Conservation (phyloP, 306 rosid genomes). For the Gastrolobium bilobum region DNA sequence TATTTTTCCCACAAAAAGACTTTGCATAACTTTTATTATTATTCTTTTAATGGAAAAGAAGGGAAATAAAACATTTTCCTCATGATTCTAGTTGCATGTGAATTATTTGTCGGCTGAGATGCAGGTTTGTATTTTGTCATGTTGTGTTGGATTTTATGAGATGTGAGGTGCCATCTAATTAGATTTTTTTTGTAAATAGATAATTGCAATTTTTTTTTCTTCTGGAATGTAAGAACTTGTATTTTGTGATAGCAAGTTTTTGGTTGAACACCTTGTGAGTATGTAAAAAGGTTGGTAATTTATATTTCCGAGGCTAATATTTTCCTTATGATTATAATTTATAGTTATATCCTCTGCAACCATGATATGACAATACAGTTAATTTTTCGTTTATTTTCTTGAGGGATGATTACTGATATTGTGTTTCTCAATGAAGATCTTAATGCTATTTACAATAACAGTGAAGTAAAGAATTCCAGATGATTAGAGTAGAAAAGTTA, state of each 20-base stretch:
- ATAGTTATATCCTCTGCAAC: conserved; percentile 18
- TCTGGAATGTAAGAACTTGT: conserved; percentile 20
- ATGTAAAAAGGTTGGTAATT: conserved; percentile 9
- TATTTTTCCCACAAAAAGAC: not conserved
- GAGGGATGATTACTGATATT: conserved; percentile 22
- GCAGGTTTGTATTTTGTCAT: conserved; percentile 38
- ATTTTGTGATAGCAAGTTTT: not conserved
- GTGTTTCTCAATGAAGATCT: conserved; percentile 13
- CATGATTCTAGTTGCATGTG: conserved; percentile 39
- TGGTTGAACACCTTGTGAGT: not conserved
- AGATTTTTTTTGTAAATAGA: not conserved
- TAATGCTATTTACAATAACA: not conserved
- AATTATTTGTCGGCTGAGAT: conserved; percentile 28
- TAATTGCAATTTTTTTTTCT: no score
- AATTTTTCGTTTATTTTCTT: conserved; percentile 4
- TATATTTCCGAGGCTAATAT: not conserved
- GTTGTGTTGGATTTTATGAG: conserved; percentile 15
- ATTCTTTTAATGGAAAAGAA: not conserved
- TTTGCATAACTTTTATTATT: not conserved
- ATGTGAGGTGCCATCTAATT: not conserved
- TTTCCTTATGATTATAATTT: conserved; percentile 24
- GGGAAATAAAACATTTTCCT: conserved; percentile 20
- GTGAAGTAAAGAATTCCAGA: not conserved
- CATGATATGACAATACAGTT: conserved; percentile 1
- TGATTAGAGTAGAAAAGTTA: conserved; percentile 12